Conservation (phyloP, 345 rosid genomes). For the Camelina sativa region DNA sequence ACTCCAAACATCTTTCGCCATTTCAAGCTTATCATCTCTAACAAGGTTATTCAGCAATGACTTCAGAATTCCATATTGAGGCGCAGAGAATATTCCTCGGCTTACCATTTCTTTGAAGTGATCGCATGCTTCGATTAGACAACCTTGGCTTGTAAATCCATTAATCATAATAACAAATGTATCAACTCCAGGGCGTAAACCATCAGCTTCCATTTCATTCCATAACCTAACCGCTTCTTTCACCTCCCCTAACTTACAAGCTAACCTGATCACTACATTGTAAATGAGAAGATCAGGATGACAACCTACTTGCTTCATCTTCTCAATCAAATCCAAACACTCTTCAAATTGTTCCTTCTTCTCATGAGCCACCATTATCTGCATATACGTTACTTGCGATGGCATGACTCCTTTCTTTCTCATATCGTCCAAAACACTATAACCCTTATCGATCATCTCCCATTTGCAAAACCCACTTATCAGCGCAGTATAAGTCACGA, state of each 20-base stretch:
- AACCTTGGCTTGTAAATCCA: conserved; percentile 74
- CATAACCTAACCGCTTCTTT: conserved; percentile 66
- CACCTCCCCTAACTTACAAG: conserved; percentile 81
- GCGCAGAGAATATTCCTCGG: conserved; percentile 74
- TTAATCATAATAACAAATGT: conserved; percentile 73
- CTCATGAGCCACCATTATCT: conserved; percentile 87
- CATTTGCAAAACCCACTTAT: conserved; percentile 88
- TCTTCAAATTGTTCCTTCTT: conserved; percentile 83
- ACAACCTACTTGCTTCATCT: conserved; percentile 70
- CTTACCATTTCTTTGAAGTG: conserved; percentile 85
- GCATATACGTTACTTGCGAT: conserved; percentile 67
- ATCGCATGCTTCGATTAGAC: conserved; percentile 68
- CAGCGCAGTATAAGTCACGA: conserved; percentile 71
- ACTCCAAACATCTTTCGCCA: conserved; percentile 89
- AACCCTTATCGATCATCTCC: conserved; percentile 69
- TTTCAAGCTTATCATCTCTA: conserved; percentile 76
- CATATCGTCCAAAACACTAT: conserved; percentile 70
- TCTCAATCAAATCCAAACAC: conserved; percentile 65
- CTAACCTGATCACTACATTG: conserved; percentile 75
- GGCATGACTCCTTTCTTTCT: conserved; percentile 61
- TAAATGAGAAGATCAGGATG: conserved; percentile 63
- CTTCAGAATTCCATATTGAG: conserved; percentile 84
- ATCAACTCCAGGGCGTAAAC: conserved; percentile 80
- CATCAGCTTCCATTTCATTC: conserved; percentile 78
- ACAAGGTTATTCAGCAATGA: conserved; percentile 67